Base-by-base conservation (phyloP, 2,329 filamentous ascomycete species). In the Epicoccum nigrum region DNA sequence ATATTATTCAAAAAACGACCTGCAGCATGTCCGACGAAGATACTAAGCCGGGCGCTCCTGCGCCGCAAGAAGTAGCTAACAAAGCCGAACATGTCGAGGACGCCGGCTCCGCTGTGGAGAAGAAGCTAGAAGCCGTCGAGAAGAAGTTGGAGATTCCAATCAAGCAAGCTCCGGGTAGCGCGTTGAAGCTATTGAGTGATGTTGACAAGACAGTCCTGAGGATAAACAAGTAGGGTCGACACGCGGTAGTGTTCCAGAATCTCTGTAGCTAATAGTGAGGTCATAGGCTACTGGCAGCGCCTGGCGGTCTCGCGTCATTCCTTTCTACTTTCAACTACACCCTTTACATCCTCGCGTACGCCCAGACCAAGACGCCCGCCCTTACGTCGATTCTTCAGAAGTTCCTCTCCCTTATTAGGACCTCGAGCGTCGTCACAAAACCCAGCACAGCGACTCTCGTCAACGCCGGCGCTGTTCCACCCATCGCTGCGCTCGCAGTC, bases 271-370 rank as follows among this genome's bases (percentile, higher is more conserved):
- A 40, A 52, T 28, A 16, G 23, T 30, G 21, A 40, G 11, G 19
- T 40, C 35, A 49, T 45, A 78, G 76, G 65, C 64, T 77, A 20
- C 68, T 78, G 40, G 73, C 74, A 49, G 70, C 67, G 35, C 76
- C 76, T 16, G 76, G 76, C 64, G 76, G 76, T 35, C 69, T 77
- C 57, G 72, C 68, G 55, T 61, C 75, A 17, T 75, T 76, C 68
- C 75, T 78, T 60, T 77, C 75, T 40, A 77, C 76, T 38, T 71
- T 77, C 67, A 78, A 77, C 65, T 78, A 77, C 66, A 70, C 71
- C 43, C 71, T 78, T 59, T 78, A 77, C 64, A 69, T 77, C 46
- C 69, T 77, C 56, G 70, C 74, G 30, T 76, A 76, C 64, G 64
- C 75, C 34, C 72, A 77, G 48, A 65, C 74, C 12, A 75, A 73